Conservation (phyloP, 192 early-diverging fungal genomes). For the Coemansia interrupta region DNA sequence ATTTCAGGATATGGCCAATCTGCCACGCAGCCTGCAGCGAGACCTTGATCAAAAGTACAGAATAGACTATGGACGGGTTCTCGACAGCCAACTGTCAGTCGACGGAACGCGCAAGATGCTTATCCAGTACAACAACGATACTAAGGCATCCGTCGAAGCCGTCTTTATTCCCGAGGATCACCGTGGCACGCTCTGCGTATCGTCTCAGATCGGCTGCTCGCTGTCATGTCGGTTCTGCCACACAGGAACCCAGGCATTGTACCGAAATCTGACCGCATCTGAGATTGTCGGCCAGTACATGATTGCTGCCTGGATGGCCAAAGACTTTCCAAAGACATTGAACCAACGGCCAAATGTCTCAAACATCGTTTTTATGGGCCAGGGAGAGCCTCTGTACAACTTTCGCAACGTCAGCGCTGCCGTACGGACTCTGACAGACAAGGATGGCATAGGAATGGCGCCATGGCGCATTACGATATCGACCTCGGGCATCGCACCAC, state of each 20-base stretch:
- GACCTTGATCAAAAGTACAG: constrained; percentile 52
- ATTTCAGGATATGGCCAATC: constrained; percentile 66
- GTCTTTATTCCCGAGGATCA: constrained; percentile 72
- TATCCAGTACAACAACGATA: constrained; percentile 56
- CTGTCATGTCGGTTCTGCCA: constrained; percentile 86
- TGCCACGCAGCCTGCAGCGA: constrained; percentile 54
- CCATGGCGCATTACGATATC: constrained; percentile 79
- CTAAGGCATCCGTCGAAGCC: constrained; percentile 64
- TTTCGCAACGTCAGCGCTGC: constrained; percentile 65
- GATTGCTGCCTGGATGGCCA: constrained; percentile 57
- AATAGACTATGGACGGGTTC: constrained; percentile 58
- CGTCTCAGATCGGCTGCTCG: constrained; percentile 82
- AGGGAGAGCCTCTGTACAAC: constrained; percentile 88
- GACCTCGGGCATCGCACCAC: constrained; percentile 80
- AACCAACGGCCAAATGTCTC: constrained; percentile 56
- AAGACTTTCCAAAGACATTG: constrained; percentile 57
- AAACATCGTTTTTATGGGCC: constrained; percentile 93
- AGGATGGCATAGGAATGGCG: constrained; percentile 58
- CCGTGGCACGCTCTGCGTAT: constrained; percentile 72
- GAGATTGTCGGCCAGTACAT: constrained; percentile 73
- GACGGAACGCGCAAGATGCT: constrained; percentile 66
- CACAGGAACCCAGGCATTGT: constrained; percentile 83
- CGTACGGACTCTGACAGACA: constrained; percentile 58
- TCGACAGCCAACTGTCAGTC: constrained; percentile 54
- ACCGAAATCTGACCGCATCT: constrained; percentile 66